These are phyloP conservation scores for Scortechinia acanthostroma DNA, from an alignment of 2,329 filamentous ascomycete genomes.

Conservation along the genomic window DNA sequence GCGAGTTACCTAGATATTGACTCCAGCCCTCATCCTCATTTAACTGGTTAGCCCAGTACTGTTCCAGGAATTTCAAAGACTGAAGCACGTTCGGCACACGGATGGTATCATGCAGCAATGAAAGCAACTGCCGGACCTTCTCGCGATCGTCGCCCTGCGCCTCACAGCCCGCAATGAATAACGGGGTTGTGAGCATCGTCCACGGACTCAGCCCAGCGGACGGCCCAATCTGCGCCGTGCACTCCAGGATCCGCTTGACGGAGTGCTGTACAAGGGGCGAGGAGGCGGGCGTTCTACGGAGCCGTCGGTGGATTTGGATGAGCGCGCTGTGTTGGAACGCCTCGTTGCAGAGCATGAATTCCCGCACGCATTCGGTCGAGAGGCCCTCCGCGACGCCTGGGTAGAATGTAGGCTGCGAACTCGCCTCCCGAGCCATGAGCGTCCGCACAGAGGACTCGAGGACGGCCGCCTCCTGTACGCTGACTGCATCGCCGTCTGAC, in stretches of 20 bases:
- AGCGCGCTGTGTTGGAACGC: conserved; percentile 5
- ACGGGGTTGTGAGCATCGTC: conserved; percentile 5
- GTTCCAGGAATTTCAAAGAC: conserved; percentile 1
- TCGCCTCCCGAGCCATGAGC: conserved; percentile 18
- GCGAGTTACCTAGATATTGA: background rate
- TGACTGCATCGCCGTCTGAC: conserved; percentile 7
- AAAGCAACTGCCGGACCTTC: background rate
- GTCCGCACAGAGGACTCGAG: conserved; percentile 21
- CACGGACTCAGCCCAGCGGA: conserved; percentile 6
- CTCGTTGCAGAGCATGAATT: conserved; percentile 6
- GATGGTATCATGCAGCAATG: conserved; percentile 1
- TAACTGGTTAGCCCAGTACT: background rate
- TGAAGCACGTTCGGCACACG: background rate
- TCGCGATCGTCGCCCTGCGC: conserved; percentile 5
- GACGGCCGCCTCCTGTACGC: conserved; percentile 14
- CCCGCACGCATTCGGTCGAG: conserved; percentile 1
- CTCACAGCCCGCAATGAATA: conserved; percentile 5
- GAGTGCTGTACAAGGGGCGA: background rate
- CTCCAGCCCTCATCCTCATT: conserved; percentile 1
- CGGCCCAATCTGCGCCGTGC: conserved; percentile 4
- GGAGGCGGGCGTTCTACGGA: background rate
- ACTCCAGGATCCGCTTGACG: conserved; percentile 3
- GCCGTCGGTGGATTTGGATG: conserved; percentile 2
- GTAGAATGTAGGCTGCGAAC: conserved; percentile 17
- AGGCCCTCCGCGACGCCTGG: conserved; percentile 7